phyloP scores from a whole-genome alignment of 2,329 filamentous ascomycete species.

The Paramyrothecium roridum region DNA sequence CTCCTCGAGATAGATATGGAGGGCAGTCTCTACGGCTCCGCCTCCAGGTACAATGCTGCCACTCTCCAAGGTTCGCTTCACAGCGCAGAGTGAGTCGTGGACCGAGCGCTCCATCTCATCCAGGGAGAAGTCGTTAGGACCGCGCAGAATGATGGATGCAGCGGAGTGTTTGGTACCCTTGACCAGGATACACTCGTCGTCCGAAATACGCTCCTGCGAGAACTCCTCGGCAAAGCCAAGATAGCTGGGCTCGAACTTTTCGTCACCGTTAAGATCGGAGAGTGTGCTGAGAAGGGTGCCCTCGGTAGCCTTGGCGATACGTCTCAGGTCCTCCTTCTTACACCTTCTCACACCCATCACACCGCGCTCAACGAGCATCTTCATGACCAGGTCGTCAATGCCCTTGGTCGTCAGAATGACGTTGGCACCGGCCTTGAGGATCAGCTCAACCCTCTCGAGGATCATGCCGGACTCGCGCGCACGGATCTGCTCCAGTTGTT shows the following conservation, averaged over 20 bases:
- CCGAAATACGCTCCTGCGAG: constrained; percentile 95
- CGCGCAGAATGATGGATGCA: constrained; percentile 92
- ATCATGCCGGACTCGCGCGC: constrained; percentile 91
- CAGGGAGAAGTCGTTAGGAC: constrained; percentile 91
- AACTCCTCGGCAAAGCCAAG: constrained; percentile 93
- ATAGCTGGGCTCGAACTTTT: constrained; percentile 89
- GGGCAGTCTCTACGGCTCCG: constrained; percentile 94
- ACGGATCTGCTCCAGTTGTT: constrained; percentile 96
- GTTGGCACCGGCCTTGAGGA: constrained; percentile 94
- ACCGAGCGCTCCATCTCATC: constrained; percentile 99
- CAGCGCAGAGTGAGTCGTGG: constrained; percentile 92
- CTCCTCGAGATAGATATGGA: constrained; percentile 98
- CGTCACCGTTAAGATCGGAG: constrained; percentile 95
- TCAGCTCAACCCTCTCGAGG: constrained; percentile 92
- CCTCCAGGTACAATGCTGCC: constrained; percentile 96
- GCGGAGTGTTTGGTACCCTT: constrained; percentile 97
- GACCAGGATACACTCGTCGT: constrained; percentile 96
- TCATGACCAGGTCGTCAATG: constrained; percentile 93
- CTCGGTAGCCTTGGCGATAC: constrained; percentile 94
- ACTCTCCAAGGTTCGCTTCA: constrained; percentile 95
- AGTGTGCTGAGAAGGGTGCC: constrained; percentile 90
- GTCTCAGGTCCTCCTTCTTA: constrained; percentile 96
- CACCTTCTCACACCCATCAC: constrained; percentile 94
- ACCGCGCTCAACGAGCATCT: constrained; percentile 90
- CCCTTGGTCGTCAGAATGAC: constrained; percentile 97